Evolutionary conservation across 495 filamentous ascomycete species (phyloP), one percentile per base, ranked within the genome.

Genomic region (Aspergillus cavernicola): DNA sequence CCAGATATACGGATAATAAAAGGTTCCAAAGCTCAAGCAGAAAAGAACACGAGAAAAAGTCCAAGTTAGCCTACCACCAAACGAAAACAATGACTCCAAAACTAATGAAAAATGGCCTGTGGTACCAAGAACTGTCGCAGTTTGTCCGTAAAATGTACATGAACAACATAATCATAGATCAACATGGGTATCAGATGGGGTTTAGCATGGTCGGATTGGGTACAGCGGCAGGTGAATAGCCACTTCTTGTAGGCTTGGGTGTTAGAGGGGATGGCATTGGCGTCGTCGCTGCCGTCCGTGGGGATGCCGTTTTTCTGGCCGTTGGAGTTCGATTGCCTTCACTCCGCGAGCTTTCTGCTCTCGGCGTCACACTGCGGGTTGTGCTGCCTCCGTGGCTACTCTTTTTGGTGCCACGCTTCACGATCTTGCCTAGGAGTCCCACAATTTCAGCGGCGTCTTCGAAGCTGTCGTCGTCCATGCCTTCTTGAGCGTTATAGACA

Each of bases 391-490:
- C 66, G 0, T 61, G 52, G 41, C 57, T 66, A 44, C 56, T 63
- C 39, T 50, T 56, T 43, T 71, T 73, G 0, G 63, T 62, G 7
- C 86, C 83, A 12, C 87, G 77, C 69, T 85, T 90, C 75, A 84
- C 85, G 86, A 90, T 89, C 66, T 83, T 86, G 5, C 86, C 85
- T 10, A 91, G 65, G 0, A 89, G 80, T 12, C 81, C 81, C 1
- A 91, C 87, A 18, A 90, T 74, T 60, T 87, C 85, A 33, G 87
- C 86, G 0, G 87, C 84, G 62, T 91, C 87, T 64, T 82, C 81
- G 59, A 90, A 91, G 75, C 86, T 87, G 55, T 92, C 89, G 60
- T 97, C 91, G 47, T 92, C 88, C 82, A 97, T 92, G 23, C 86
- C 89, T 68, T 96, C 91, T 43, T 85, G 81, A 9, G 89, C 88